These are phyloP conservation scores for Diaporthe aspalathi DNA, from an alignment of 2,329 filamentous ascomycete genomes.

Conservation along the genomic window DNA sequence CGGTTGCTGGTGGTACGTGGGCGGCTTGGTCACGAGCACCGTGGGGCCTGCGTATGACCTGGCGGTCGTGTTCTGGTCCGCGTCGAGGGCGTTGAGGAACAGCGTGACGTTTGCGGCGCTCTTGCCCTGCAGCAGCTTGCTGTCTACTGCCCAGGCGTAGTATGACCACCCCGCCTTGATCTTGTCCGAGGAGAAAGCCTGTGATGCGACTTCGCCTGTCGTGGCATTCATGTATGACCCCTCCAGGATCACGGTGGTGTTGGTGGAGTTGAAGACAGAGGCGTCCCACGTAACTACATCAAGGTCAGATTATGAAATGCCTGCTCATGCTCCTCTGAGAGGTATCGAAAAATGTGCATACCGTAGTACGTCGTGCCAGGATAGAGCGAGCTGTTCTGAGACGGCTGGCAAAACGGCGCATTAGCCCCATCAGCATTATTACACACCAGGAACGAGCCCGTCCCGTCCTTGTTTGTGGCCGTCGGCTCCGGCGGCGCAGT, in stretches of 20 bases:
- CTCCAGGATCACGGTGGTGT: constrained; percentile 52
- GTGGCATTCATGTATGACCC: constrained; percentile 56
- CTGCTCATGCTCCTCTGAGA: background rate
- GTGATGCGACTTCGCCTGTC: constrained; percentile 42
- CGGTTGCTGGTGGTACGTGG: constrained; percentile 48
- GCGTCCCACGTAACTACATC: constrained; percentile 67
- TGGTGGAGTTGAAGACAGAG: constrained; percentile 58
- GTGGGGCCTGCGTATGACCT: constrained; percentile 50
- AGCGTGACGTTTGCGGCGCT: constrained; percentile 61
- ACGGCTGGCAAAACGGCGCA: constrained; percentile 65
- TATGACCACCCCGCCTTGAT: constrained; percentile 59
- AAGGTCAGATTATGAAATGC: constrained; percentile 4
- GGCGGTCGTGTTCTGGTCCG: constrained; percentile 43
- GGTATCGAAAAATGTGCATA: constrained; percentile 44
- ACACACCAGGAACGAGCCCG: constrained; percentile 63
- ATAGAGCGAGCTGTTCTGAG: constrained; percentile 55
- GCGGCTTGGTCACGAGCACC: constrained; percentile 54
- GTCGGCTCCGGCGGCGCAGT: constrained; percentile 56
- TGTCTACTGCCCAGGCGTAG: constrained; percentile 58
- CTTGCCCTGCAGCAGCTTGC: constrained; percentile 49
- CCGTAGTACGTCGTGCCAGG: constrained; percentile 63
- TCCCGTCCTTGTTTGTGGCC: constrained; percentile 55
- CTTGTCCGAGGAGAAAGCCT: constrained; percentile 50
- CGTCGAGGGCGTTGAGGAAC: constrained; percentile 53
- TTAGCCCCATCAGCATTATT: constrained; percentile 58